phyloP scores from a whole-genome alignment of 176 grass and related monocot genomes.

The Calamus simplicifolius region DNA sequence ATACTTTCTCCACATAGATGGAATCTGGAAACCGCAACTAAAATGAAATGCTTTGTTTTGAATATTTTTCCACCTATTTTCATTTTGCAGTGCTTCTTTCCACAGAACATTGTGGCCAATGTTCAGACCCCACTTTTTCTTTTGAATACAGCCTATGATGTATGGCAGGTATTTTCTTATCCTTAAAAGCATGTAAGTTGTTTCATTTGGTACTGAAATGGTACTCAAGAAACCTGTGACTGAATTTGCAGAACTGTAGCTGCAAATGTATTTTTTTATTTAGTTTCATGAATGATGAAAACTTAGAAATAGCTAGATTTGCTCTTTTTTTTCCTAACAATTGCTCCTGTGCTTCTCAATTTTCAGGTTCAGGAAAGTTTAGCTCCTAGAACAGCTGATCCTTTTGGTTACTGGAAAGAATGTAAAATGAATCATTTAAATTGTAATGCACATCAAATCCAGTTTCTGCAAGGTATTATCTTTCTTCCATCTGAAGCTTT shows the following conservation, averaged over 20 bases:
- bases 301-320: no score
- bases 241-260: no score
- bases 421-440: slow-evolving; percentile 63
- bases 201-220: not conserved
- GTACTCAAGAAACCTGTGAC: no score
- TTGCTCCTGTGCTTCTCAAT: no score
- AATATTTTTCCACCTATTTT: slow-evolving; percentile 8
- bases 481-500: not conserved
- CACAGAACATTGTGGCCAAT: slow-evolving; percentile 49
- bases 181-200: slow-evolving; percentile 56
- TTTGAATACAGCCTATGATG: slow-evolving; percentile 76
- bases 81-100: slow-evolving; percentile 76
- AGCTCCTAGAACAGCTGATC: slow-evolving; percentile 41
- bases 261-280: no score
- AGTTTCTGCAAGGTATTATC: slow-evolving; percentile 62
- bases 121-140: slow-evolving; percentile 74
- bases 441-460: slow-evolving; percentile 49
- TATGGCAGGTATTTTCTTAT: slow-evolving; percentile 67
- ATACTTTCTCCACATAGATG: not conserved
- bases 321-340: no score
- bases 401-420: slow-evolving; percentile 39
- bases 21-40: not conserved
- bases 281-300: not conserved
- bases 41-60: not conserved
- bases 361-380: slow-evolving; percentile 68